Base-by-base conservation (phyloP, 306 rosid species). In the Castanopsis chinensis region DNA sequence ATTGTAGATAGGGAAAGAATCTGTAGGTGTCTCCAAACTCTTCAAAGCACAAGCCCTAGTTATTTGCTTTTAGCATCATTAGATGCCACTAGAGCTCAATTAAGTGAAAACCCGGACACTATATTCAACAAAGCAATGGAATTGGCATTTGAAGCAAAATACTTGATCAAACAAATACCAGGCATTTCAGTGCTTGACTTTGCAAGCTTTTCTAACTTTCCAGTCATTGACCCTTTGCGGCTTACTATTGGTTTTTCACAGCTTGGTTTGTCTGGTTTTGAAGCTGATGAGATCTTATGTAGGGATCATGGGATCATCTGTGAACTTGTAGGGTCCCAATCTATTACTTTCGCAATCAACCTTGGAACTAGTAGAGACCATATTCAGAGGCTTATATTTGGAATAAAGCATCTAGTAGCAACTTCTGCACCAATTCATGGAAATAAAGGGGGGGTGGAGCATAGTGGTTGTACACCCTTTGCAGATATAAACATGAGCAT, bases 1-100 rank as follows among this genome's bases (percentile, higher is more conserved):
- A 73, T 88, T n/a, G 84, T 91, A 45, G 92, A 91, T 69, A 85
- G 86, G 76, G 91, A 87, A 33, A 87, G 79, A 78, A 83, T 94
- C 33, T 84, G 88, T 78, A 80, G 88, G 81, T 94, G 97, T 77
- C 94, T 94, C 60, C 97, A 91, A 86, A 87, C 87, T 68, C 94
- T 94, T 80, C 98, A 94, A 89, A 87, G 91, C 71, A 88, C 92
- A 37, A 94, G 98, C 78, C 98, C 98, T 74, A 94, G 97, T 76
- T 88, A 86, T 88, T 85, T 94, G 75, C 97, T 94, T 80, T 80
- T 94, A 82, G 97, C 97, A 73, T 94, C 98, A 58, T 74, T 94
- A 19, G 97, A 94, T 86, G 97, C 98, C 60, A 93, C 98, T 17
- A 83, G 97, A 86, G 92, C 94, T 81, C 97, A 92, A 84, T 88